A percentile compares a stretch with the other conserved stretches of the same genome.
Conservation (phyloP, 768 basidiomycete species). For the Leccinum rimulosum region DNA sequence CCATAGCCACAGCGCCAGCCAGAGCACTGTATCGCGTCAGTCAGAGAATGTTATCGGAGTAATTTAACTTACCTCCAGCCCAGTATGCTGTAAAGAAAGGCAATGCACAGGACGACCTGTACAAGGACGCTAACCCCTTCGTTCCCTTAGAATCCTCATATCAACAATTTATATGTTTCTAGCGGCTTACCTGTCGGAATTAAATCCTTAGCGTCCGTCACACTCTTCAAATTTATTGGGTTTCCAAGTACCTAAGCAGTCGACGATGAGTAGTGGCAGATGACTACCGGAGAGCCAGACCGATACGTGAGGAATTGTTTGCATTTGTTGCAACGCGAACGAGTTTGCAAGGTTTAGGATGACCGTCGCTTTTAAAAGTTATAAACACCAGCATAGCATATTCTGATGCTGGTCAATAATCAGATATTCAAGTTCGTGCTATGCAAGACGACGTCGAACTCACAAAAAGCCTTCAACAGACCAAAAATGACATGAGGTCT, state of each 20-base stretch:
- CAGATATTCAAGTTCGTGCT: background rate
- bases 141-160: conserved; percentile 33
- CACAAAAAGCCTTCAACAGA: conserved; percentile 6
- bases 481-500: conserved; percentile 2
- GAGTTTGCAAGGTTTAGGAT: conserved; percentile 1
- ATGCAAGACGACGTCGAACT: background rate
- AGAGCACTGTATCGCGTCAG: conserved; percentile 49
- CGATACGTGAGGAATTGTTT: conserved; percentile 6
- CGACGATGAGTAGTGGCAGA: background rate
- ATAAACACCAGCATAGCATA: background rate
- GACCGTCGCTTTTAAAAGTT: background rate
- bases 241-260: conserved; percentile 53
- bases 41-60: conserved; percentile 27
- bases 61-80: conserved; percentile 8
- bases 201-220: conserved; percentile 15
- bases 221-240: conserved; percentile 13
- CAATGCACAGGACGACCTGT: conserved; percentile 3
- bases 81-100: conserved; percentile 5
- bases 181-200: background rate
- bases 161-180: background rate
- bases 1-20: conserved; percentile 51
- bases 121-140: conserved; percentile 6
- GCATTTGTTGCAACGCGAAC: conserved; percentile 1
- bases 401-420: conserved; percentile 1
- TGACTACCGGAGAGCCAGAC: background rate